These are phyloP conservation scores for Ambrosia hybrid DNA, from an alignment of 140 eudicot species.

Conservation along the genomic window DNA sequence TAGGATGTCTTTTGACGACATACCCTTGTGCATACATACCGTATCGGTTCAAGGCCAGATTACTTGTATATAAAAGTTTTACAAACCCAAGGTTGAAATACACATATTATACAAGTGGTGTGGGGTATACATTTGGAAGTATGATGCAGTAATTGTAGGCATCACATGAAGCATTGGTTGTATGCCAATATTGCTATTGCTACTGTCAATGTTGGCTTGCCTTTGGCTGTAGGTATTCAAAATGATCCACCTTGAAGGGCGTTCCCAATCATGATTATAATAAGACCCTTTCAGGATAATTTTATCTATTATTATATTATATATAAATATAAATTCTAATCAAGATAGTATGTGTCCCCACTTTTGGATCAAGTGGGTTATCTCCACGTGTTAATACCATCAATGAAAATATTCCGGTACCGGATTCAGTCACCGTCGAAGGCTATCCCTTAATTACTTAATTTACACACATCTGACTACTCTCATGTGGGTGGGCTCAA, in stretches of 20 bases:
- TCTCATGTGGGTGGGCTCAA: constrained; percentile 54
- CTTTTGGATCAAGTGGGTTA: constrained; percentile 38
- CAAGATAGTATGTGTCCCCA: constrained; percentile 16
- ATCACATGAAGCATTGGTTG: constrained; percentile 47
- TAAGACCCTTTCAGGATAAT: constrained; percentile 34
- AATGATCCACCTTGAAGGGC: constrained; percentile 65
- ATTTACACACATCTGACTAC: constrained; percentile 45
- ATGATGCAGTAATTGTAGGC: background rate
- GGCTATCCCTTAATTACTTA: constrained; percentile 7
- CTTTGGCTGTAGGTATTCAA: constrained; percentile 23
- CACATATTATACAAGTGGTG: background rate
- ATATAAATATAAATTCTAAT: background rate
- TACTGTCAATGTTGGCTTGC: constrained; percentile 7
- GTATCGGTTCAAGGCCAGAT: no score
- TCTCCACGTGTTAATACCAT: constrained; percentile 43
- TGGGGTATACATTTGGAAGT: constrained; percentile 3
- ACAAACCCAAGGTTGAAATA: no score
- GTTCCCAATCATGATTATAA: constrained; percentile 47
- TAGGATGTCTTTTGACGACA: no score
- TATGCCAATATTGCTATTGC: constrained; percentile 19
- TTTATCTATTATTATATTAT: no score
- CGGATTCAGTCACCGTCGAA: constrained; percentile 31
- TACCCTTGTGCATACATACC: no score
- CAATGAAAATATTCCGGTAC: constrained; percentile 28
- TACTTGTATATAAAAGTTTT: no score